phyloP scores from a whole-genome alignment of 352 stramenopile genomes.

The Phytophthora capsici region DNA sequence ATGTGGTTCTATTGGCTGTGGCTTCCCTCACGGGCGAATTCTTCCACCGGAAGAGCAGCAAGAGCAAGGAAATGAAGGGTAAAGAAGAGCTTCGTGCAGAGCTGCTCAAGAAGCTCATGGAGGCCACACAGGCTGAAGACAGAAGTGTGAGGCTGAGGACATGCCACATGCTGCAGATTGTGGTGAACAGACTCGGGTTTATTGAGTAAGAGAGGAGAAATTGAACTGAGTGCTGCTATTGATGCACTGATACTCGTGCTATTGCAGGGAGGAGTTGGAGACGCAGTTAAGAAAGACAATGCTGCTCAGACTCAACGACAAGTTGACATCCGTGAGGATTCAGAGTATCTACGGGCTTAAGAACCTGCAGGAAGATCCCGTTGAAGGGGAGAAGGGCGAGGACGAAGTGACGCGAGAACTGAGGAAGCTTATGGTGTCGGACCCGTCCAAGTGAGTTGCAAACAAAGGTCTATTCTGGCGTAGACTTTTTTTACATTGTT shows the following conservation, averaged over 20 bases:
- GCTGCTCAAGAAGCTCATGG: slow-evolving; percentile 52
- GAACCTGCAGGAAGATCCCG: slow-evolving; percentile 52
- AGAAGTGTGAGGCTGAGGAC: slow-evolving; percentile 58
- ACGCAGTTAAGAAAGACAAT: slow-evolving; percentile 47
- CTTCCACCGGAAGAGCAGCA: slow-evolving; percentile 31
- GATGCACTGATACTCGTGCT: not conserved
- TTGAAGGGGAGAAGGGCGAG: slow-evolving; percentile 37
- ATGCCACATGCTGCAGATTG: slow-evolving; percentile 68
- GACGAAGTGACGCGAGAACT: slow-evolving; percentile 59
- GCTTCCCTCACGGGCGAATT: slow-evolving; percentile 62
- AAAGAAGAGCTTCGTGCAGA: slow-evolving; percentile 55
- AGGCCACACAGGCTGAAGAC: slow-evolving; percentile 67
- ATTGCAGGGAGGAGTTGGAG: slow-evolving; percentile 44
- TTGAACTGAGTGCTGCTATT: not conserved
- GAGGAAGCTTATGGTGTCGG: slow-evolving; percentile 65
- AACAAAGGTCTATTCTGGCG: not conserved
- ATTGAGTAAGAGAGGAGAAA: slow-evolving; percentile 49
- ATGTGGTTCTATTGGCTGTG: slow-evolving; percentile 56
- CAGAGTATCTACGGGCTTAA: slow-evolving; percentile 70
- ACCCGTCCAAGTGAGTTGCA: slow-evolving; percentile 71
- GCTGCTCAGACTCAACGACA: slow-evolving; percentile 65
- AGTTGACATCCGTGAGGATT: slow-evolving; percentile 62
- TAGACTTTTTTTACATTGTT: not conserved
- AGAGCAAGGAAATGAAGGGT: slow-evolving; percentile 32
- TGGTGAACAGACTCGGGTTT: slow-evolving; percentile 57